Base-by-base conservation (phyloP, 1,284 basidiomycete species). In the Coniferiporia weirii region DNA sequence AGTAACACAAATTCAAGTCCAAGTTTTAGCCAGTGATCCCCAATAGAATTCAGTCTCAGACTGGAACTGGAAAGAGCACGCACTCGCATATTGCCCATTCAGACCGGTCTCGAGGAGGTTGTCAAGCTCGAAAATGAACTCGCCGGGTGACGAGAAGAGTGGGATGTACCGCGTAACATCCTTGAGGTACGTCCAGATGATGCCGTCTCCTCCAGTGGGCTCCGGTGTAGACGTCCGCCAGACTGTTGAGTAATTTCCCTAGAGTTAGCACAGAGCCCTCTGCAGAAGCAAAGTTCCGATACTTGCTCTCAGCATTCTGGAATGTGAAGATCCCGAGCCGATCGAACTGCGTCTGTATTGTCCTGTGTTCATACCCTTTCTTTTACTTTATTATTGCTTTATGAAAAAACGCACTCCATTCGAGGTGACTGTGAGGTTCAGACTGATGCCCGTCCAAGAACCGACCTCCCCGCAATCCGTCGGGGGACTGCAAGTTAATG, bases 221-320 rank as follows among this genome's bases (percentile, higher is more conserved):
- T 91, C 89, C 0, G 89, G 85, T 13, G 89, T 91, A 0, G 87
- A 89, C 19, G 86, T 90, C 40, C 89, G 77, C 89, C 89, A 90
- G 54, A 91, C 86, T 76, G 51, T 47, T 12, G 17, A 38, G n/a
- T 59, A 12, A 36, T 40, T 38, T 34, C 7, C 4, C 5, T 15
- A 47, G 38, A n/a, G 19, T 35, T 13, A 27, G 17, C 12, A 56
- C 19, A 20, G 8, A 10, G 17, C 15, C 17, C 13, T 27, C 27
- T 27, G 5, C 44, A 32, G 20, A 43, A 27, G 27, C 27, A 27
- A n/a, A 27, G 27, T 27, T 27, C 27, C 27, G 27, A 6, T 17
- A 71, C 81, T 63, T 64, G 86, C 87, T 88, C 69, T 90, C 88
- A 6, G 86, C 84, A 64, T 88, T 83, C 34, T 87, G 82, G 67